These are phyloP conservation scores for Paraphaeosphaeria minitans DNA, from an alignment of 2,329 filamentous ascomycete species.

Conservation along the genomic window DNA sequence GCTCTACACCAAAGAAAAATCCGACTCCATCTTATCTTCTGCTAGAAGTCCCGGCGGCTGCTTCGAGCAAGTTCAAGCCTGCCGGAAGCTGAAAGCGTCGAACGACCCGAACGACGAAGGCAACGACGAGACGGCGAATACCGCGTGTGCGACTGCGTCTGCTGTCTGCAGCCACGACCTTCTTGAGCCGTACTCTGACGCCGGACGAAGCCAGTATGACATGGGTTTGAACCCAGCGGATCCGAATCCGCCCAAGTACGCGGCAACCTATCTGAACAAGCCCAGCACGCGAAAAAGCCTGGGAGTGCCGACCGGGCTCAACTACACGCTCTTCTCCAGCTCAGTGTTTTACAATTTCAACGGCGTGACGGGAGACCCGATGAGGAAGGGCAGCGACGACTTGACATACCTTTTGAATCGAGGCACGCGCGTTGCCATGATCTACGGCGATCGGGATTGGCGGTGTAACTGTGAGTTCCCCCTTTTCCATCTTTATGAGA, in stretches of 20 bases:
- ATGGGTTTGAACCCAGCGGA: conserved; percentile 50
- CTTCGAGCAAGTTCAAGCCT: conserved; percentile 55
- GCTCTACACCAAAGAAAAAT: conserved; percentile 43
- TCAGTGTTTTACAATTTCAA: conserved; percentile 3
- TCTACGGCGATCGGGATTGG: conserved; percentile 45
- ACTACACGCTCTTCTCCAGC: conserved; percentile 50
- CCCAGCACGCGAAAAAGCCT: conserved; percentile 59
- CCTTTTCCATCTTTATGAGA: no score
- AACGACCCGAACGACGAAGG: conserved; percentile 5
- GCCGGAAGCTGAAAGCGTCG: conserved; percentile 38
- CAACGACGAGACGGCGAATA: background rate
- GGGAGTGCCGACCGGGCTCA: conserved; percentile 57
- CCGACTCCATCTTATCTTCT: conserved; percentile 52
- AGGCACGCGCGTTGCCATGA: conserved; percentile 11
- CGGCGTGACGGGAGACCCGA: conserved; percentile 5
- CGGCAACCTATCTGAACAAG: conserved; percentile 59
- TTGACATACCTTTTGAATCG: conserved; percentile 56
- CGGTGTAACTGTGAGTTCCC: conserved; percentile 52
- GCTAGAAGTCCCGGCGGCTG: conserved; percentile 54
- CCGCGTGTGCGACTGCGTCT: conserved; percentile 36
- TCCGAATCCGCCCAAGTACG: conserved; percentile 39
- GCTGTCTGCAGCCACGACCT: conserved; percentile 29
- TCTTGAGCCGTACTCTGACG: conserved; percentile 45
- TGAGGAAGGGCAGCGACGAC: conserved; percentile 39
- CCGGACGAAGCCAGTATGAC: conserved; percentile 4